Percentiles rank a stretch among this genome's conserved stretches.
Evolutionary conservation across 1,284 basidiomycete genomes (phyloP).

Genomic region (Porogramme epimiltina): DNA sequence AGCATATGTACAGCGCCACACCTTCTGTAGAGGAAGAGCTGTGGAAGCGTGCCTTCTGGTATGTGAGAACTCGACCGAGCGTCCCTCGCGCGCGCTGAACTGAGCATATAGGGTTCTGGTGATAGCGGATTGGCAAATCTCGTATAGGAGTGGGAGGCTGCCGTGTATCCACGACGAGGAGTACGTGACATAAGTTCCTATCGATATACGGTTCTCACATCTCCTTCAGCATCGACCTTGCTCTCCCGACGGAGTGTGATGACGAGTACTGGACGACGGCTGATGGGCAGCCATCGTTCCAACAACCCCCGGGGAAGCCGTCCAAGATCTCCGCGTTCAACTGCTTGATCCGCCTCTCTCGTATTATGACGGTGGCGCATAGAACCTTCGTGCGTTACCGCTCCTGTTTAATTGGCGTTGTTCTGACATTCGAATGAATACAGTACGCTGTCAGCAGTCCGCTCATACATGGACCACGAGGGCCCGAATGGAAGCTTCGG

Average conservation of each 20-base stretch:
- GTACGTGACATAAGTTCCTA: no score
- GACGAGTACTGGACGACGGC: constrained; percentile 63
- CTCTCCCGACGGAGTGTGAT: constrained; percentile 58
- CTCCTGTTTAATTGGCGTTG: background rate
- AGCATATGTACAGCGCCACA: constrained; percentile 31
- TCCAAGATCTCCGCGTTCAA: constrained; percentile 50
- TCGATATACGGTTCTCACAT: no score
- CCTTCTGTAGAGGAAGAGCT: constrained; percentile 47
- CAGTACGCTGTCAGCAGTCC: constrained; percentile 25
- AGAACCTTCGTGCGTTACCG: constrained; percentile 47
- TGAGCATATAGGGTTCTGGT: background rate
- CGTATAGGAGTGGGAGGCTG: no score
- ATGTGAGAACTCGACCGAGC: no score
- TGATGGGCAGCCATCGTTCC: constrained; percentile 41
- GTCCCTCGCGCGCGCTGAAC: background rate
- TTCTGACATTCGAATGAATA: background rate
- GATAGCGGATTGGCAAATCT: no score
- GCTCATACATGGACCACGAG: constrained; percentile 18
- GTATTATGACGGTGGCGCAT: constrained; percentile 53
- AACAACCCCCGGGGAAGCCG: constrained; percentile 47
- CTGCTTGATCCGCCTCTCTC: constrained; percentile 51
- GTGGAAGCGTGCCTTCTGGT: constrained; percentile 78
- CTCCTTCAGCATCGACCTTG: constrained; percentile 65
- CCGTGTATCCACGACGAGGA: no score
- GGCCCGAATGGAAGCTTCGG: constrained; percentile 24